Percentiles rank a stretch among this genome's conserved stretches.
Conservation (phyloP, 2,329 filamentous ascomycete species). For the Aspergillus sp. region DNA sequence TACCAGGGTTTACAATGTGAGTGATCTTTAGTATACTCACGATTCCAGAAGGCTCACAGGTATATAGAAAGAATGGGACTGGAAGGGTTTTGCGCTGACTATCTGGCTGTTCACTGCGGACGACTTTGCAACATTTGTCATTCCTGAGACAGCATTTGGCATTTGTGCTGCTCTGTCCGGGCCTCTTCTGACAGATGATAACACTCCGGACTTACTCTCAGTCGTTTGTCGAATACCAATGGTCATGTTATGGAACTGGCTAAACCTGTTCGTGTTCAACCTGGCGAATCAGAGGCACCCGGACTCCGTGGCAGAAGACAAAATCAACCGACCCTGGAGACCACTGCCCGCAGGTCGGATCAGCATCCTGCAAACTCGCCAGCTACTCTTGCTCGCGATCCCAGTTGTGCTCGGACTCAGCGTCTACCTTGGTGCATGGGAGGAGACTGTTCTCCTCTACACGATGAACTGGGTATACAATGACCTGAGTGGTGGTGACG, state of each 20-base stretch:
- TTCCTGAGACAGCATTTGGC: not conserved
- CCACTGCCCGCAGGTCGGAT: conserved; percentile 34
- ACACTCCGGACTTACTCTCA: not conserved
- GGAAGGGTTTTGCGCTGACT: not conserved
- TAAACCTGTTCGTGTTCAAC: not conserved
- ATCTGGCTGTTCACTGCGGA: not conserved
- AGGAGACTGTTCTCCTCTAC: conserved; percentile 34
- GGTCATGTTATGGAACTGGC: conserved; percentile 27
- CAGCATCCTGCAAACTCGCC: conserved; percentile 19
- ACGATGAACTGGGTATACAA: conserved; percentile 47
- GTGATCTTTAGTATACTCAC: too few species aligned
- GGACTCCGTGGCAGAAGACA: conserved; percentile 40
- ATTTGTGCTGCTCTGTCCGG: not conserved
- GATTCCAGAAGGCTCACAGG: accelerated
- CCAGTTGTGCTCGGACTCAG: conserved; percentile 24
- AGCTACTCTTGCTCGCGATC: conserved; percentile 28
- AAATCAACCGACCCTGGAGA: conserved; percentile 45
- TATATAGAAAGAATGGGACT: not conserved
- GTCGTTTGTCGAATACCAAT: not conserved
- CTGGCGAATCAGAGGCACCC: conserved; percentile 40
- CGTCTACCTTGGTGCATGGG: conserved; percentile 23
- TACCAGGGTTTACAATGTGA: too few species aligned
- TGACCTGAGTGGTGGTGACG: conserved; percentile 37
- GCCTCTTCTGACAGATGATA: not conserved
- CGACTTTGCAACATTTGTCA: not conserved